These are phyloP conservation scores for Rosa lucieae DNA, from an alignment of 306 rosid species.

Conservation along the genomic window DNA sequence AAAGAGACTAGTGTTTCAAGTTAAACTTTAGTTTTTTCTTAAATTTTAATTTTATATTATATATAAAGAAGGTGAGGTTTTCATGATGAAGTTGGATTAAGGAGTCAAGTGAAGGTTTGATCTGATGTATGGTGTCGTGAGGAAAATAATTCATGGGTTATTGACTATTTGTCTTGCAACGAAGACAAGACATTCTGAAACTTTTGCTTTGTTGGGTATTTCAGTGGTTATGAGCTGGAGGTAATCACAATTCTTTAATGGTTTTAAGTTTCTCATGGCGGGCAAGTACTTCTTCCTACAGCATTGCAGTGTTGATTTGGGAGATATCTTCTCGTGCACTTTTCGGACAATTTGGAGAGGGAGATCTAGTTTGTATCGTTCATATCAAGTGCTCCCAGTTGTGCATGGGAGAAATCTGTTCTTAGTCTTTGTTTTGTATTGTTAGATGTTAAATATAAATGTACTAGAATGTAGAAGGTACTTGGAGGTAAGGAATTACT, in stretches of 20 bases:
- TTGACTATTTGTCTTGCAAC: neutral
- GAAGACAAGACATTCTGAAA: neutral
- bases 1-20: neutral
- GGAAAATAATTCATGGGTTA: neutral
- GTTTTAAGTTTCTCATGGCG: neutral
- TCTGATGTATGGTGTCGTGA: neutral
- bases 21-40: too few species aligned
- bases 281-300: neutral
- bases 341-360: neutral
- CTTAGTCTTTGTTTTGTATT: neutral
- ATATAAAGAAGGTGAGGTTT: neutral
- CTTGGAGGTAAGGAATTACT: neutral
- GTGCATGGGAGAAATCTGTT: neutral
- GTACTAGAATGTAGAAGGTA: neutral
- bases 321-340: neutral
- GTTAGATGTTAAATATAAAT: neutral
- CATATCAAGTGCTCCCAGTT: neutral
- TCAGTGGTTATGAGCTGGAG: neutral
- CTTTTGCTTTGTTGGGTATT: neutral
- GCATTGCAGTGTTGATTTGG: neutral
- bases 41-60: too few species aligned
- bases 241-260: neutral
- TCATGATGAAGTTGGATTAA: neutral
- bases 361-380: neutral
- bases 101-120: neutral